Evolutionary conservation across 1,284 basidiomycete species (phyloP), one percentile per base, ranked within the genome.

Genomic region (Ceratobasidium theobromae): DNA sequence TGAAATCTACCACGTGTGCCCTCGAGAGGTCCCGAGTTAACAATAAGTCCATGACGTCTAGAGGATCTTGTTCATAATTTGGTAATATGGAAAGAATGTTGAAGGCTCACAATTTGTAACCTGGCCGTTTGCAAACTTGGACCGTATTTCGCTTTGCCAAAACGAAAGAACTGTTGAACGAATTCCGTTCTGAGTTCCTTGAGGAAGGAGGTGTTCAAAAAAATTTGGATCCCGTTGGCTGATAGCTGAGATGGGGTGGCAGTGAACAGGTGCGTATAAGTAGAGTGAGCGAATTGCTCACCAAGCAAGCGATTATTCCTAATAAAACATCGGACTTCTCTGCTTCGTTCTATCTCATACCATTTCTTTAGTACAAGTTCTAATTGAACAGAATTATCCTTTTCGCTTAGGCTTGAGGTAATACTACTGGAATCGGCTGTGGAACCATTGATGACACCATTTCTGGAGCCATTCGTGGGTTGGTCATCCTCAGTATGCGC

Each of bases 301-400:
- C 32, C 53, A 48, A 52, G 54, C 40, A 45, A 58, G 21, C 27
- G 23, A 35, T 55, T 48, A 32, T 66, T 52, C 25, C 46, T 70
- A 3, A 97, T 91, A 73, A 97, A 96, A 77, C 93, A 95, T 23
- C 94, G 81, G 55, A 96, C 77, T 75, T 97, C 94, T 55, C 92
- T 82, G 68, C 91, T 87, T 21, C 84, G 83, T 69, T 95, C 90
- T 57, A 99, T 80, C 16, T 89, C 80, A 71, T 93, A 93, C 90
- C 92, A 98, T 75, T 95, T 94, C 69, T 93, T 86, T 67, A 98
- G 80, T 1, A 97, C 87, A n/a, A 99, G 83, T 73, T 97, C 93
- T 1, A 95, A 79, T 28, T 84, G 79, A 70, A 91, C 72, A 51
- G n/a, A 70, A 68, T 28, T 21, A 25, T 18, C 1, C 9, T 12